Evolutionary conservation across 2,329 filamentous ascomycete genomes (phyloP).

Genomic region (Hymenoscyphus albidus): DNA sequence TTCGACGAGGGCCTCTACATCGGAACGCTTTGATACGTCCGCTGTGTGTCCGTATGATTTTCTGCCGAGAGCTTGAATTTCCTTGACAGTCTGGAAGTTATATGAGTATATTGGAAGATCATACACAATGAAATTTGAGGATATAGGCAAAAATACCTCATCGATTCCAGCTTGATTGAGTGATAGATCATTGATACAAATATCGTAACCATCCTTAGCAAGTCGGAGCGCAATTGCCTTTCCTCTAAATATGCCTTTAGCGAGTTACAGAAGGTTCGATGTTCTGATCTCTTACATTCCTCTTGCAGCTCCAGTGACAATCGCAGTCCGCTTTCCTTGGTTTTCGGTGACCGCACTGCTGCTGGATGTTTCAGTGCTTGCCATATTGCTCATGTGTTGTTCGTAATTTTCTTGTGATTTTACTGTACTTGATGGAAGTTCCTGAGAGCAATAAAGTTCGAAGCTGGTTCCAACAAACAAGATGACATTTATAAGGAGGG

Average conservation of each 20-base stretch:
- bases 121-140: constrained; percentile 8
- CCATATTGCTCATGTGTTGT: constrained; percentile 8
- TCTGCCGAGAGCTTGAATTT: constrained; percentile 50
- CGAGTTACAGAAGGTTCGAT: constrained; percentile 19
- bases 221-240: constrained; percentile 61
- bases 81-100: constrained; percentile 39
- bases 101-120: not conserved
- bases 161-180: constrained; percentile 50
- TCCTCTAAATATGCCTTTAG: constrained; percentile 41
- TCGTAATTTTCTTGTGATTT: not conserved
- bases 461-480: not conserved
- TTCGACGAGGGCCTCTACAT: constrained; percentile 31
- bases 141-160: constrained; percentile 37
- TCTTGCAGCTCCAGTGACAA: constrained; percentile 40
- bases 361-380: constrained; percentile 15
- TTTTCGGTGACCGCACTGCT: constrained; percentile 29
- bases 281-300: constrained; percentile 37
- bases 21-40: constrained; percentile 47
- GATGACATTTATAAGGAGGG: not conserved
- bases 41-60: constrained; percentile 53
- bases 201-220: constrained; percentile 60
- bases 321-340: constrained; percentile 35
- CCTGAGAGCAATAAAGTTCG: not conserved
- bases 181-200: constrained; percentile 61
- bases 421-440: not conserved